Evolutionary conservation across 2,329 filamentous ascomycete genomes (phyloP).

Genomic region (Aureobasidium sp.): DNA sequence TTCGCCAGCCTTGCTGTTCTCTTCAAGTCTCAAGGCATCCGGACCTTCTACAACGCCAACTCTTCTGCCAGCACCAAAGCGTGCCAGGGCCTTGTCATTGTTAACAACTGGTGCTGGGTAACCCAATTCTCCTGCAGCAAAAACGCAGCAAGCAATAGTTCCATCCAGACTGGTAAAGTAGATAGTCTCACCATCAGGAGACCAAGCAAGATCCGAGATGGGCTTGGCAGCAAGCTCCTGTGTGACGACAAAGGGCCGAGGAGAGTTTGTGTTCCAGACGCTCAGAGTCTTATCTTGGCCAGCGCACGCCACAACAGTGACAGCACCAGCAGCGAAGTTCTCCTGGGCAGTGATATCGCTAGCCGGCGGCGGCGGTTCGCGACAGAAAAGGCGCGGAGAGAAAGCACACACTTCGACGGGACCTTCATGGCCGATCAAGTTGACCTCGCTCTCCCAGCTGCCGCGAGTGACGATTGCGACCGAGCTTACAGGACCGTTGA

Average conservation of each 20-base stretch:
- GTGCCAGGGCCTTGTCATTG: slow-evolving; percentile 86
- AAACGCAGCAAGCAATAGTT: slow-evolving; percentile 71
- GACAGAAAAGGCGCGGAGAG: slow-evolving; percentile 79
- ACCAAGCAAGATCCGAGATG: slow-evolving; percentile 91
- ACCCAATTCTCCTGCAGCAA: slow-evolving; percentile 79
- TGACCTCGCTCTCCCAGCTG: slow-evolving; percentile 93
- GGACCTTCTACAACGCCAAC: slow-evolving; percentile 91
- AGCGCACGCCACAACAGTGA: slow-evolving; percentile 93
- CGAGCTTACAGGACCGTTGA: slow-evolving; percentile 94
- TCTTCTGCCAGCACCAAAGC: slow-evolving; percentile 81
- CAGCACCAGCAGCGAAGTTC: slow-evolving; percentile 38
- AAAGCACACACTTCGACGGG: slow-evolving; percentile 97
- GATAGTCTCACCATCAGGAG: slow-evolving; percentile 78
- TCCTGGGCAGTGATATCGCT: slow-evolving; percentile 38
- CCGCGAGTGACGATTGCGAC: slow-evolving; percentile 92
- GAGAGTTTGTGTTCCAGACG: slow-evolving; percentile 96
- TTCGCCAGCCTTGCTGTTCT: slow-evolving; percentile 85
- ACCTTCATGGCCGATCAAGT: slow-evolving; percentile 92
- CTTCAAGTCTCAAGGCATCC: slow-evolving; percentile 77
- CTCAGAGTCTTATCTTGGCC: slow-evolving; percentile 95
- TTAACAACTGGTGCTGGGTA: slow-evolving; percentile 80
- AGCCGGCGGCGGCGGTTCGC: slow-evolving; percentile 51
- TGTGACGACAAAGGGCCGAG: slow-evolving; percentile 78
- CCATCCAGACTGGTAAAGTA: slow-evolving; percentile 86
- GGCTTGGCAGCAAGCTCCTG: slow-evolving; percentile 86